These are phyloP conservation scores for Brassica hybrid DNA, from an alignment of 441 rosid species.

Conservation along the genomic window DNA sequence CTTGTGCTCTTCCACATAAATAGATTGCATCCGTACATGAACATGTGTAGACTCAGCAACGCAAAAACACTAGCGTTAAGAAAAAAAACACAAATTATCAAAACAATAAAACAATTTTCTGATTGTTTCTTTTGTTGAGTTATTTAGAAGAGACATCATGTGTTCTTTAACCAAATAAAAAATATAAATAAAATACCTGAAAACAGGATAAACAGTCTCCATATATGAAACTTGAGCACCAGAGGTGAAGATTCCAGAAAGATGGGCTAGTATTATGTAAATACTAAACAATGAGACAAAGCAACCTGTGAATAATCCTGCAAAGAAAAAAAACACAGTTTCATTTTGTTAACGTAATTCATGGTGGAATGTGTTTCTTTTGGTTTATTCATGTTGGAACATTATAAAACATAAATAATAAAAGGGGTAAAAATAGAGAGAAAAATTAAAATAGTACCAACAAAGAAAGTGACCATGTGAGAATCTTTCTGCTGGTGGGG, in stretches of 20 bases:
- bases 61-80: conserved; percentile 76
- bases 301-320: conserved; percentile 96
- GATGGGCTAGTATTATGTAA: conserved; percentile 82
- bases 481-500: conserved; percentile 92
- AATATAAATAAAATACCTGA: conserved; percentile 60
- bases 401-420: neutral
- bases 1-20: conserved; percentile 89
- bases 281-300: conserved; percentile 82
- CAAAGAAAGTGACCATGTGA: conserved; percentile 97
- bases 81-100: neutral
- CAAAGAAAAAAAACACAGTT: conserved; percentile 15
- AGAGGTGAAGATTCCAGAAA: conserved; percentile 77
- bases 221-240: conserved; percentile 55
- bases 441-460: conserved; percentile 56
- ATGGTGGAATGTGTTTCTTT: neutral
- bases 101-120: neutral
- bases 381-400: neutral
- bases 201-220: conserved; percentile 94
- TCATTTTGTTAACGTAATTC: neutral
- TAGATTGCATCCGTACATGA: conserved; percentile 94
- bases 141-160: neutral
- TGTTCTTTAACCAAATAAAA: neutral
- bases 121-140: neutral
- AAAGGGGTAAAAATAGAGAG: neutral
- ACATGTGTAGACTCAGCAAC: conserved; percentile 92